Percentiles rank a stretch among this genome's conserved stretches.
Conservation (phyloP, 2,329 filamentous ascomycete genomes). For the Stenocarpella maydis region DNA sequence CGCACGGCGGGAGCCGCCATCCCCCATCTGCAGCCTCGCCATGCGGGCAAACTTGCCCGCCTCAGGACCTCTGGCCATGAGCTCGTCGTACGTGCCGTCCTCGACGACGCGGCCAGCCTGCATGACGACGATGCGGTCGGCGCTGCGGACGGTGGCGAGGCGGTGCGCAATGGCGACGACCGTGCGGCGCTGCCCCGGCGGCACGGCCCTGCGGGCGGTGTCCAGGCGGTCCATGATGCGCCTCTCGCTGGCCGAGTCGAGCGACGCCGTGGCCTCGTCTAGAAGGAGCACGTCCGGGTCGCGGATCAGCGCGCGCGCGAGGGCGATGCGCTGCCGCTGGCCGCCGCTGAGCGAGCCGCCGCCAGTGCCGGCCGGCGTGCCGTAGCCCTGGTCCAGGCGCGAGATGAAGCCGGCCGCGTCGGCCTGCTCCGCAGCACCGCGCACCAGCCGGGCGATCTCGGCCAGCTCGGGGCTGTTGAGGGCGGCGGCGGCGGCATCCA, state of each 20-base stretch:
- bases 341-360: background rate
- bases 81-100: background rate
- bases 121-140: background rate
- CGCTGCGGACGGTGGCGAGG: background rate
- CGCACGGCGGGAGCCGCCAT: background rate
- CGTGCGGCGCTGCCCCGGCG: background rate
- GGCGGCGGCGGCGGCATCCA: background rate
- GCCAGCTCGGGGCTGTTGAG: background rate
- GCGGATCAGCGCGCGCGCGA: background rate
- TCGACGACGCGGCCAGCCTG: background rate
- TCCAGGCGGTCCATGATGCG: conserved; percentile 1
- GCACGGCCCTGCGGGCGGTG: background rate
- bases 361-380: background rate
- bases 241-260: conserved; percentile 6
- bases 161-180: background rate
- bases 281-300: background rate
- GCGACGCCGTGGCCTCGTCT: conserved; percentile 7
- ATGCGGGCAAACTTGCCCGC: background rate
- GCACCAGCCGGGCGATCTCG: background rate
- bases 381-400: background rate
- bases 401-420: background rate
- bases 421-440: background rate
- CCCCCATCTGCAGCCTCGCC: background rate
- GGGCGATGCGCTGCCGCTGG: background rate
- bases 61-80: background rate